These are phyloP conservation scores for Camellia lanceoleosa DNA, from an alignment of 148 eudicot genomes.

Conservation along the genomic window DNA sequence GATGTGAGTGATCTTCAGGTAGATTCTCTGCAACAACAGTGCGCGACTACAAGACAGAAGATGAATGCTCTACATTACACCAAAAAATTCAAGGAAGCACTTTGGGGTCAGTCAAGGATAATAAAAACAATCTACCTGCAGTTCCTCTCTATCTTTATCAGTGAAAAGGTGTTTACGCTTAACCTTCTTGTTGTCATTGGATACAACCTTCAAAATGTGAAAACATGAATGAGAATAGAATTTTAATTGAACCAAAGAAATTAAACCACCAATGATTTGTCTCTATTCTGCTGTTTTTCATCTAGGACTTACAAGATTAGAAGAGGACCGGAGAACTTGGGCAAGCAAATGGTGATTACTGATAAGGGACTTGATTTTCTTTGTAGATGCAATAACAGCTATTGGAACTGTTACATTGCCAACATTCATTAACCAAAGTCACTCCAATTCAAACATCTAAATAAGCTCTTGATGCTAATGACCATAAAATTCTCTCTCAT, in stretches of 20 bases:
- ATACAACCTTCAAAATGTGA: conserved; percentile 49
- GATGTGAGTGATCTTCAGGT: conserved; percentile 96
- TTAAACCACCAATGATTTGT: conserved; percentile 5
- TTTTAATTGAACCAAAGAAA: not conserved
- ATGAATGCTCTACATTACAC: not conserved
- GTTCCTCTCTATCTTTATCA: conserved; percentile 74
- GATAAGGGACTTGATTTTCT: conserved; percentile 71
- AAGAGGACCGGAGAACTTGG: conserved; percentile 72
- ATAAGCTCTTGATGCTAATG: not conserved
- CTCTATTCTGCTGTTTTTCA: not conserved
- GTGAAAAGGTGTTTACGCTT: conserved; percentile 70
- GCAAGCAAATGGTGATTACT: conserved; percentile 55
- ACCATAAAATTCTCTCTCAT: not conserved
- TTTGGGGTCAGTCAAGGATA: not conserved
- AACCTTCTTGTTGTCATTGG: conserved; percentile 72
- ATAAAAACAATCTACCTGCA: conserved; percentile 43
- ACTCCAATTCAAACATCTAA: not conserved
- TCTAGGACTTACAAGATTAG: conserved; percentile 60
- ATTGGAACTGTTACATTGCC: conserved; percentile 60
- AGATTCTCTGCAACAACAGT: conserved; percentile 87
- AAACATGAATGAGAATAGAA: not conserved
- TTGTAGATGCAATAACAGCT: conserved; percentile 65
- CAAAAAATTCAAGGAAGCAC: conserved; percentile 4
- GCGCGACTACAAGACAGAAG: conserved; percentile 50
- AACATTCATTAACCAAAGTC: not conserved